These are phyloP conservation scores for Boletus tomentosulus DNA, from an alignment of 768 basidiomycete species.

Conservation along the genomic window DNA sequence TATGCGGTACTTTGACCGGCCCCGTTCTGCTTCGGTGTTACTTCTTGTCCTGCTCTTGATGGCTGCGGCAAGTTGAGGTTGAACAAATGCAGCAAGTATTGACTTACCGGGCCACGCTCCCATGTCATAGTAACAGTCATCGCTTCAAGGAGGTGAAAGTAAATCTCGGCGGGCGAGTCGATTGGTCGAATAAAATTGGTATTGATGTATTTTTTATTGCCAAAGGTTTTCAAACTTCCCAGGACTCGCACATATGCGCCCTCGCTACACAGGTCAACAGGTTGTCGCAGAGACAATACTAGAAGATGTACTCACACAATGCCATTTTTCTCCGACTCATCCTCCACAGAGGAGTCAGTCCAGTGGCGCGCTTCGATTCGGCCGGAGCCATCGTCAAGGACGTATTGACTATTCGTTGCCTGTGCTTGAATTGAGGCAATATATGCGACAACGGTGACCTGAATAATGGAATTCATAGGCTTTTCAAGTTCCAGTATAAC, in stretches of 20 bases:
- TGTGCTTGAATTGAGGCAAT: slow-evolving; percentile 64
- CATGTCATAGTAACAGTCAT: slow-evolving; percentile 64
- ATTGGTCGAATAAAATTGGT: slow-evolving; percentile 67
- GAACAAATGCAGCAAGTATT: neutral
- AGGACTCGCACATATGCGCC: slow-evolving; percentile 76
- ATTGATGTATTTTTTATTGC: slow-evolving; percentile 77
- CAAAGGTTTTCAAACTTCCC: slow-evolving; percentile 79
- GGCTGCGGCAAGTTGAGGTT: slow-evolving; percentile 24
- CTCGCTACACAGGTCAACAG: slow-evolving; percentile 43
- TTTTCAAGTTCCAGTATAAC: neutral
- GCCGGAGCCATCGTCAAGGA: slow-evolving; percentile 85
- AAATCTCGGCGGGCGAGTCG: slow-evolving; percentile 70
- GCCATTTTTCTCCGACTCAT: slow-evolving; percentile 47
- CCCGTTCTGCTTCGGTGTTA: slow-evolving; percentile 6
- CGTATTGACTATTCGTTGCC: slow-evolving; percentile 77
- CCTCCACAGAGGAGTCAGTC: slow-evolving; percentile 62
- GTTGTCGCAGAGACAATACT: neutral
- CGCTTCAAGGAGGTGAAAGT: slow-evolving; percentile 77
- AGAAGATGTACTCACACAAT: slow-evolving; percentile 38
- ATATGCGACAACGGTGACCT: slow-evolving; percentile 75
- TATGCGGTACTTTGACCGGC: slow-evolving; percentile 39
- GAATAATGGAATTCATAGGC: neutral
- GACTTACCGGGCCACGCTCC: slow-evolving; percentile 62
- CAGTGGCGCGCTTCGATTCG: slow-evolving; percentile 76
- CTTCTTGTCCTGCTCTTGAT: slow-evolving; percentile 27